Evolutionary conservation across 306 rosid species (phyloP), one percentile per base, ranked within the genome.

Genomic region (Begonia peltatifolia): DNA sequence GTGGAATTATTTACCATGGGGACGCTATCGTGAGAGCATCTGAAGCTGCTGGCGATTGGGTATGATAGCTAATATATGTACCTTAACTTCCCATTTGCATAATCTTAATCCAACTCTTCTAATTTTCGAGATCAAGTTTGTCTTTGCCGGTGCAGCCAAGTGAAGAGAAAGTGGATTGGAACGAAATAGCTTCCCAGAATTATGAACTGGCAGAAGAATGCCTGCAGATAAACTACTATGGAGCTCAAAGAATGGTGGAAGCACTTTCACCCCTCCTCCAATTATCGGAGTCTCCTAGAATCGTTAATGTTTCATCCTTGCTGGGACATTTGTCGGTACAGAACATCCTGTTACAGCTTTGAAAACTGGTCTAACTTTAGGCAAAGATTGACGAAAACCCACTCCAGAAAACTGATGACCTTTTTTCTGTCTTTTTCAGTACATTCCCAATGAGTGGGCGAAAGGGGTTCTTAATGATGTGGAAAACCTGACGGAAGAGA

Each of bases 401-500:
- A 6, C 35, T 25, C 6, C 18, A 17, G 18, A 17, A 17, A 17
- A 17, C 35, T 25, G 35, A 1, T 25, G 6, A 25, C 1, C 12
- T 13, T 50, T 3, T 16, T 50, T 9, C 12, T 50, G 25, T 15
- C 9, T 30, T 30, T 30, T 50, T 52, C 43, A 63, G 61, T 1
- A 13, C 2, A 54, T 55, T 22, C 18, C 48, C 23, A 63, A 54
- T 54, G 50, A 47, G 41, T 14, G 55, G 59, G 25, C 36, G 6
- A 62, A 46, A 53, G 36, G 16, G 35, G 59, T 52, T 43, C 14
- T 62, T 5, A 42, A 42, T 12, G 22, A 54, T 38, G 23, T 2
- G 2, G 60, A 63, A 47, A 63, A 10, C 6, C 55, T 54, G 7
- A 63, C 67, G 0, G 59, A 53, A 46, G 67, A 62, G 47, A 62